Percentiles rank a stretch among this genome's conserved stretches.
These are phyloP conservation scores for Xylaria sp. DNA, from an alignment of 2,329 filamentous ascomycete species.

Conservation along the genomic window DNA sequence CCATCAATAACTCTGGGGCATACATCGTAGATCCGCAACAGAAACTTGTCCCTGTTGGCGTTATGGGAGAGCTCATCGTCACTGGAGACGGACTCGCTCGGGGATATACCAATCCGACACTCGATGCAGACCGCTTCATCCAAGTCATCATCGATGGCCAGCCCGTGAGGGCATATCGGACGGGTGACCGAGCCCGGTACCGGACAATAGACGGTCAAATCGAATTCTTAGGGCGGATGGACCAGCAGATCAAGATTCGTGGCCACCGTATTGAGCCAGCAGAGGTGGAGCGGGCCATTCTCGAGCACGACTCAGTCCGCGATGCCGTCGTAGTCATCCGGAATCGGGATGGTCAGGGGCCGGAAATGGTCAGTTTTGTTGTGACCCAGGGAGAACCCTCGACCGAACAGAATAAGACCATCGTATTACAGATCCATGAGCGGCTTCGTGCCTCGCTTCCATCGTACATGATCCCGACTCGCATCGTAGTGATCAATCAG, in stretches of 20 bases:
- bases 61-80: slow-evolving; percentile 29
- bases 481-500: slow-evolving; percentile 21
- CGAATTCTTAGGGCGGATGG: slow-evolving; percentile 27
- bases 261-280: slow-evolving; percentile 27
- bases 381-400: slow-evolving; percentile 9
- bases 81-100: slow-evolving; percentile 26
- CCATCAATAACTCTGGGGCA: slow-evolving; percentile 24
- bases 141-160: slow-evolving; percentile 19
- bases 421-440: slow-evolving; percentile 24
- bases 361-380: slow-evolving; percentile 28
- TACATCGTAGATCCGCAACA: slow-evolving; percentile 24
- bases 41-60: slow-evolving; percentile 18
- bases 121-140: slow-evolving; percentile 17
- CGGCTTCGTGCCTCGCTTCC: slow-evolving; percentile 16
- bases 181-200: slow-evolving; percentile 19
- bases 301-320: slow-evolving; percentile 14
- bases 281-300: slow-evolving; percentile 27
- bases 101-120: slow-evolving; percentile 14
- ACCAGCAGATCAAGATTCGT: slow-evolving; percentile 29
- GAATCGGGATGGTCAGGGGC: slow-evolving; percentile 18
- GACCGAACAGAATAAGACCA: slow-evolving; percentile 13
- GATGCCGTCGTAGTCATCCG: slow-evolving; percentile 24
- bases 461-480: slow-evolving; percentile 27
- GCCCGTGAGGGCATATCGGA: slow-evolving; percentile 19
- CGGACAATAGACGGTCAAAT: slow-evolving; percentile 16